A percentile compares a stretch with the other conserved stretches of the same genome.
phyloP scores from a whole-genome alignment of 192 early-diverging fungal species.

The Coemansia sp. region DNA sequence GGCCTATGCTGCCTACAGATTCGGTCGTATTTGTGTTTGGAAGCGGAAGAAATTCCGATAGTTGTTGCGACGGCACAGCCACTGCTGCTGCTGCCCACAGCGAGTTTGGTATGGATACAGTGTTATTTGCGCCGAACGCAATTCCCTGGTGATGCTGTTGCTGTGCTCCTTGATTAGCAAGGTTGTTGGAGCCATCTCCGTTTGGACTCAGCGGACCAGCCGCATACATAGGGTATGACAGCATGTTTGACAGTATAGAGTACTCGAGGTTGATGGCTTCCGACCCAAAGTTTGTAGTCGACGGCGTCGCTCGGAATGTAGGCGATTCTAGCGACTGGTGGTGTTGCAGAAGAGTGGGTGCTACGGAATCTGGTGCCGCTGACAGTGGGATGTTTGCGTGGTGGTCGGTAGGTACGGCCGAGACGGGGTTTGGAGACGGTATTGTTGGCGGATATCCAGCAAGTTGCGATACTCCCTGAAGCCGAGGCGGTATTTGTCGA shows the following conservation, averaged over 20 bases:
- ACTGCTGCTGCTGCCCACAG: conserved; percentile 47
- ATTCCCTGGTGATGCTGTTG: conserved; percentile 9
- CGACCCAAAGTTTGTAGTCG: conserved; percentile 69
- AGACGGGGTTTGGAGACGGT: conserved; percentile 7
- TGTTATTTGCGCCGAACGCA: conserved; percentile 5
- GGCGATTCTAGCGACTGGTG: conserved; percentile 7
- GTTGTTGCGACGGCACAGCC: conserved; percentile 11
- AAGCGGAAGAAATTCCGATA: conserved; percentile 9
- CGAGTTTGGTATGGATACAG: conserved; percentile 45
- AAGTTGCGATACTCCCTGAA: conserved; percentile 29
- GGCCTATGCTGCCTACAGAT: not conserved
- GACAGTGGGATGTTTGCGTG: not conserved
- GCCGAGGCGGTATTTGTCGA: conserved; percentile 7
- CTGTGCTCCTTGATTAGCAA: conserved; percentile 31
- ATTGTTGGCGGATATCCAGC: conserved; percentile 14
- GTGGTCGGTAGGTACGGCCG: not conserved
- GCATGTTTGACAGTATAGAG: conserved; percentile 85
- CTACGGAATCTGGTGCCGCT: conserved; percentile 2
- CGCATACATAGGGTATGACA: conserved; percentile 62
- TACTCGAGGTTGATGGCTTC: conserved; percentile 88
- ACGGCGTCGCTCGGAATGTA: conserved; percentile 27
- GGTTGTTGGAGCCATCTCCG: conserved; percentile 27
- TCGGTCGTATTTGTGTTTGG: not conserved
- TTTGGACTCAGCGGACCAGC: conserved; percentile 18
- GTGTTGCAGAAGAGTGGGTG: not conserved